Conservation (phyloP, 495 filamentous ascomycete species). For the Paragyromitra xinjiangensis region DNA sequence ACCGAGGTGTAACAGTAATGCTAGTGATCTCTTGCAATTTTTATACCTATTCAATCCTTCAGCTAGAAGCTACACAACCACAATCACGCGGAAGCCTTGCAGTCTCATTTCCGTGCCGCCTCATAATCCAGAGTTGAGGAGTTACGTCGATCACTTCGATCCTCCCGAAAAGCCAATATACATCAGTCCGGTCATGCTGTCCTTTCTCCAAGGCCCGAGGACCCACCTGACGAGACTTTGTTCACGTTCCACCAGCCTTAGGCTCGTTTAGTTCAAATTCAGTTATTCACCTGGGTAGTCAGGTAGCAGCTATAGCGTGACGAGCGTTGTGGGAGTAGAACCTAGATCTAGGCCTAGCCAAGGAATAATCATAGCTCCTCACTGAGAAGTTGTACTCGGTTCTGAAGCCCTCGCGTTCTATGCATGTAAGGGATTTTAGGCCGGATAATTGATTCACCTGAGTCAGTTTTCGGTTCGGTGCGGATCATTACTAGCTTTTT, state of each 20-base stretch:
- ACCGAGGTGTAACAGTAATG: background rate
- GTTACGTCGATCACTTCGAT: background rate
- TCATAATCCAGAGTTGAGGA: background rate
- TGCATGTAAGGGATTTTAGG: background rate
- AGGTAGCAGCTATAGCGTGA: no score
- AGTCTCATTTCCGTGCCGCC: background rate
- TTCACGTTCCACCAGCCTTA: no score
- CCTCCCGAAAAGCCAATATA: background rate
- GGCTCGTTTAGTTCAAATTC: no score
- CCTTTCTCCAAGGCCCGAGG: no score
- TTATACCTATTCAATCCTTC: background rate
- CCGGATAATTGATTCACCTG: slow-evolving; percentile 1
- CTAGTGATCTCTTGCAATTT: background rate
- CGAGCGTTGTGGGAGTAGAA: background rate
- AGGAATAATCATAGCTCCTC: no score
- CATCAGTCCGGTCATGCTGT: background rate
- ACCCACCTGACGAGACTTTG: no score
- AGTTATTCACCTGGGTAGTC: no score
- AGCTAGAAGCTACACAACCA: background rate
- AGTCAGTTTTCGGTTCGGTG: background rate
- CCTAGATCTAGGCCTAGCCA: no score
- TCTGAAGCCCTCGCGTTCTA: background rate
- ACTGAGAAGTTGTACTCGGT: background rate
- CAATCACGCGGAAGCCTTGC: background rate
- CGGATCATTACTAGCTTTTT: background rate